phyloP scores from a whole-genome alignment of 2,329 filamentous ascomycete species.

The Bipolaris cookei region DNA sequence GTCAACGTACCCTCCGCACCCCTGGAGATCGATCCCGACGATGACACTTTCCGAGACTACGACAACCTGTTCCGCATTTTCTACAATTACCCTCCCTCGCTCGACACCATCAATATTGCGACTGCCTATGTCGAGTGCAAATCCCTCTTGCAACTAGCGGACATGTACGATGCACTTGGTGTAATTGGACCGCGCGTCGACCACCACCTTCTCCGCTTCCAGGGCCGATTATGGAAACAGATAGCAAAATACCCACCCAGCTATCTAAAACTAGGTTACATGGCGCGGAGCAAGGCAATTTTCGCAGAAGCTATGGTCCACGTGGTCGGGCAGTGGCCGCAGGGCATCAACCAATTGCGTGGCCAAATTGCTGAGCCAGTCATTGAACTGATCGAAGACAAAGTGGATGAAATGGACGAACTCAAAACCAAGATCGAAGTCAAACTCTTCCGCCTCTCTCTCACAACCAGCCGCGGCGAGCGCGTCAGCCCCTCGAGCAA shows the following conservation, averaged over 20 bases:
- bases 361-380: slow-evolving; percentile 73
- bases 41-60: slow-evolving; percentile 87
- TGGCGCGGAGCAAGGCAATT: slow-evolving; percentile 79
- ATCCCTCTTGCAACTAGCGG: slow-evolving; percentile 83
- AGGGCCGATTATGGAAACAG: slow-evolving; percentile 90
- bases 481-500: slow-evolving; percentile 78
- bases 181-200: slow-evolving; percentile 90
- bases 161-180: slow-evolving; percentile 89
- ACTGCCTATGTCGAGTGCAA: slow-evolving; percentile 95
- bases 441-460: slow-evolving; percentile 78
- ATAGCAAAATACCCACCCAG: slow-evolving; percentile 95
- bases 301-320: slow-evolving; percentile 85
- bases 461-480: slow-evolving; percentile 81
- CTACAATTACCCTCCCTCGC: slow-evolving; percentile 85
- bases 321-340: slow-evolving; percentile 92
- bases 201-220: slow-evolving; percentile 91
- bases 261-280: slow-evolving; percentile 87
- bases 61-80: slow-evolving; percentile 95
- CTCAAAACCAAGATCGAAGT: slow-evolving; percentile 79
- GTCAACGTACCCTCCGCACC: slow-evolving; percentile 51
- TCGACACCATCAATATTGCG: slow-evolving; percentile 88
- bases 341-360: slow-evolving; percentile 77
- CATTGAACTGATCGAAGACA: slow-evolving; percentile 90
- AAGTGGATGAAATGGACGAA: slow-evolving; percentile 89
- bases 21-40: slow-evolving; percentile 63